phyloP scores from a whole-genome alignment of 352 stramenopile genomes.

The Globisporangium orthogonon region DNA sequence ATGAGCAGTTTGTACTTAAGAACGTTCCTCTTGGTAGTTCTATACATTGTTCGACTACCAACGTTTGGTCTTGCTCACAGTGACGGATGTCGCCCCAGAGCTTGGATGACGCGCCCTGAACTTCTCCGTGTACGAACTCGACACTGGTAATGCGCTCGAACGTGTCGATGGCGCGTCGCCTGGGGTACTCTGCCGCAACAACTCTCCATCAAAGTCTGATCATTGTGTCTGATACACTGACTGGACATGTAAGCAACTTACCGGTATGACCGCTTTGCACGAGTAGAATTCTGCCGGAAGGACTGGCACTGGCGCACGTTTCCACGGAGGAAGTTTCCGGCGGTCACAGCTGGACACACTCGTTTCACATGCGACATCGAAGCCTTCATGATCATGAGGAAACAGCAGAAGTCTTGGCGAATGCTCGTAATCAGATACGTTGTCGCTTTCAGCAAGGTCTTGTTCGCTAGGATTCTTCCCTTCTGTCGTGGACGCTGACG shows the following conservation, averaged over 20 bases:
- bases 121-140: constrained; percentile 26
- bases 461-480: no score
- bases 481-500: background rate
- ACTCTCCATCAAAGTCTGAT: background rate
- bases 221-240: no score
- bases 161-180: background rate
- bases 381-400: background rate
- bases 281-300: constrained; percentile 41
- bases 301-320: constrained; percentile 50
- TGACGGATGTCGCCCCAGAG: background rate
- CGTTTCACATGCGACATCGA: background rate
- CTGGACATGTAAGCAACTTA: constrained; percentile 9
- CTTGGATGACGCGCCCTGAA: constrained; percentile 18
- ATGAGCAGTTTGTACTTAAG: no score
- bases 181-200: background rate
- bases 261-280: constrained; percentile 40
- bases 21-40: no score
- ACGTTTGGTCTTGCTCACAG: background rate
- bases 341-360: constrained; percentile 6
- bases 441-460: no score
- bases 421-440: background rate
- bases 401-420: background rate
- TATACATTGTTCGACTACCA: no score
- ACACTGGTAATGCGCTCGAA: background rate
- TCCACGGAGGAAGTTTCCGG: constrained; percentile 43